Percentiles rank a stretch among this genome's conserved stretches.
These are phyloP conservation scores for Moringa oleifera DNA, from an alignment of 345 rosid species.

Conservation along the genomic window DNA sequence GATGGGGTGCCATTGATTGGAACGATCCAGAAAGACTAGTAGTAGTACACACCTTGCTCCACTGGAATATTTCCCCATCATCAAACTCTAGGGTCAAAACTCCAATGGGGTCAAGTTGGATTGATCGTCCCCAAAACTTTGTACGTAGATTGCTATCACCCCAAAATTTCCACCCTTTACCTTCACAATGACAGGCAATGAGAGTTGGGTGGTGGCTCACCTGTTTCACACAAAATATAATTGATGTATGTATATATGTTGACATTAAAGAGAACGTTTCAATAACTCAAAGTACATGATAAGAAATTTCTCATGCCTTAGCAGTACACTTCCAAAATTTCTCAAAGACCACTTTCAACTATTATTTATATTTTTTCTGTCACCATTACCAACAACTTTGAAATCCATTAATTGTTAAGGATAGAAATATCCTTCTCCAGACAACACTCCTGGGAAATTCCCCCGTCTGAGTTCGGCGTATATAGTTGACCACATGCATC, in stretches of 20 bases:
- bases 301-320: no score
- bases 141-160: slow-evolving; percentile 88
- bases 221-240: slow-evolving; percentile 38
- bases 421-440: no score
- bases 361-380: not conserved
- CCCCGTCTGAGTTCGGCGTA: not conserved
- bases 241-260: not conserved
- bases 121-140: slow-evolving; percentile 97
- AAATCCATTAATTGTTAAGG: not conserved
- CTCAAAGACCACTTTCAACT: not conserved
- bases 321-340: not conserved
- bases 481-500: not conserved
- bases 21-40: not conserved
- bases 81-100: slow-evolving; percentile 81
- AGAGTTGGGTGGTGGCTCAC: slow-evolving; percentile 98
- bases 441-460: no score
- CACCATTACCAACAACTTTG: not conserved
- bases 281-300: not conserved
- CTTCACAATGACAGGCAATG: slow-evolving; percentile 96
- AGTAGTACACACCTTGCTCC: slow-evolving; percentile 73
- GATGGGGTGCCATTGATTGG: not conserved
- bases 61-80: slow-evolving; percentile 91
- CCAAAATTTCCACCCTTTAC: slow-evolving; percentile 98
- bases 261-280: not conserved
- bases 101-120: slow-evolving; percentile 97